Evolutionary conservation across 176 grass and related monocot species (phyloP).

Genomic region (Triticum urartu): DNA sequence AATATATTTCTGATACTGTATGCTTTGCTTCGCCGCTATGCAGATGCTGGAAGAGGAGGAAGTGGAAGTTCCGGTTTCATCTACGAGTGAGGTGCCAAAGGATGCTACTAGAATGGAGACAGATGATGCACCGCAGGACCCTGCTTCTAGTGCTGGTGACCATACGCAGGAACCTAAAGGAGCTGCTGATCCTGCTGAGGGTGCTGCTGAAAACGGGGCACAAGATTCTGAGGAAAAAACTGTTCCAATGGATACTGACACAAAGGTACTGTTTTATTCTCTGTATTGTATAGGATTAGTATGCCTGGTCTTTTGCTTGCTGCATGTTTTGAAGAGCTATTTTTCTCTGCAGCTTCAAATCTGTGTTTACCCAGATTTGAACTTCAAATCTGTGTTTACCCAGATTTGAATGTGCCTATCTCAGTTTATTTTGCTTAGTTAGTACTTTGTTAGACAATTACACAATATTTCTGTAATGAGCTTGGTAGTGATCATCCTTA

Average conservation of each 20-base stretch:
- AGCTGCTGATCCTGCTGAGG: slow-evolving; percentile 35
- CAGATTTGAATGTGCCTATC: background rate
- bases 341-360: background rate
- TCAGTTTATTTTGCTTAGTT: background rate
- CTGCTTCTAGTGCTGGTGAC: slow-evolving; percentile 45
- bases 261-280: slow-evolving; percentile 49
- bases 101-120: slow-evolving; percentile 73
- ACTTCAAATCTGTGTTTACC: background rate
- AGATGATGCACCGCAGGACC: slow-evolving; percentile 49
- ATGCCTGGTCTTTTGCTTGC: background rate
- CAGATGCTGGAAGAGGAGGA: slow-evolving; percentile 89
- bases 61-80: slow-evolving; percentile 62
- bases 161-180: slow-evolving; percentile 72
- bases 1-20: slow-evolving; percentile 1
- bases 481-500: background rate
- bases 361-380: background rate
- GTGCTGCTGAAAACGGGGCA: slow-evolving; percentile 64
- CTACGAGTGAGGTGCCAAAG: slow-evolving; percentile 43
- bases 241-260: slow-evolving; percentile 88
- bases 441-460: background rate
- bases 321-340: background rate
- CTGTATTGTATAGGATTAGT: background rate
- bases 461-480: background rate
- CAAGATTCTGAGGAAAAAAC: slow-evolving; percentile 59
- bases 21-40: background rate